These are phyloP conservation scores for Acanthamoeba culbertsoni DNA, from an alignment of 208 protist species.

Conservation along the genomic window DNA sequence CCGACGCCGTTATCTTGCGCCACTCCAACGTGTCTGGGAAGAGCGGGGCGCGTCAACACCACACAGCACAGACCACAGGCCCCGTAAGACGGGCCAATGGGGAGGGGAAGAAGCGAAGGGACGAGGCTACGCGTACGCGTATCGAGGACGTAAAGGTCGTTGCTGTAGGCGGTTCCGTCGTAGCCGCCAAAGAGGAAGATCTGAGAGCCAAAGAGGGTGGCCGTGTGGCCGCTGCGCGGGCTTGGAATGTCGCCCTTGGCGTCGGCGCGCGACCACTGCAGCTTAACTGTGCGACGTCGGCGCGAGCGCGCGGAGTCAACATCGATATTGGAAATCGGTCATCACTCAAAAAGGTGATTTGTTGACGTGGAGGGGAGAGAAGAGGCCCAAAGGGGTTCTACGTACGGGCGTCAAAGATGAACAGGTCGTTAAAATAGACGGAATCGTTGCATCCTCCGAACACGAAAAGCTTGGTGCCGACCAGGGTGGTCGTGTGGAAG, in stretches of 20 bases:
- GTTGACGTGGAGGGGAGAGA: too few relatives aligned
- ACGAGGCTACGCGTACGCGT: neutral
- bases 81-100: too few relatives aligned
- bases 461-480: constrained; percentile 27
- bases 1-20: neutral
- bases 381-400: neutral
- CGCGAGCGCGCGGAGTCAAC: neutral
- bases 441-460: neutral
- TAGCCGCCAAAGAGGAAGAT: constrained; percentile 55
- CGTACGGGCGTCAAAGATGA: constrained; percentile 17
- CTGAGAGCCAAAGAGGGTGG: constrained; percentile 21
- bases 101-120: neutral
- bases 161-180: neutral
- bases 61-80: too few relatives aligned
- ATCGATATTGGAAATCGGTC: neutral
- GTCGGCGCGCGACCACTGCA: neutral
- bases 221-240: constrained; percentile 39
- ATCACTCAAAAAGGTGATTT: too few relatives aligned
- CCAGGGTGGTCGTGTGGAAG: neutral
- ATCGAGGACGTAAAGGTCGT: constrained; percentile 48
- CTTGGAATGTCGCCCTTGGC: neutral
- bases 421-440: neutral
- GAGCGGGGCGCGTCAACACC: neutral
- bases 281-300: neutral
- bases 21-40: neutral